phyloP scores from a whole-genome alignment of 257 asterid genomes.

The Jacaranda mimosifolia region DNA sequence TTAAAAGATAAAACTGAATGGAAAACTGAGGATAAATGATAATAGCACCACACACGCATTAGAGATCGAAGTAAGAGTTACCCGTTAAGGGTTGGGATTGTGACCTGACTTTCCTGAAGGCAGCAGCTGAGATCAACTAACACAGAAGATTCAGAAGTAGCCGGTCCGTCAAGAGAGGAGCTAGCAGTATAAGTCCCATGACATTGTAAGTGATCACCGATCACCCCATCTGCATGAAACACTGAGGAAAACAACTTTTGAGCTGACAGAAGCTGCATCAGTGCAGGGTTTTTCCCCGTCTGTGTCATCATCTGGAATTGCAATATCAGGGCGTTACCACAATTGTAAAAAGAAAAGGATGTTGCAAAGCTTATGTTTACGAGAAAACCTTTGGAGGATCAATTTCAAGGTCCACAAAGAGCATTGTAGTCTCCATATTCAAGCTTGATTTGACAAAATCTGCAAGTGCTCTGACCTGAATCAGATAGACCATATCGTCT shows the following conservation, averaged over 20 bases:
- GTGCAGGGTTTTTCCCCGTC: constrained; percentile 47
- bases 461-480: constrained; percentile 56
- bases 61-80: constrained; percentile 43
- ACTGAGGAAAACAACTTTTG: constrained; percentile 64
- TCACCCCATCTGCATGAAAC: constrained; percentile 46
- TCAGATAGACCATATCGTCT: constrained; percentile 85
- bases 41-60: neutral
- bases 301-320: constrained; percentile 55
- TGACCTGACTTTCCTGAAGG: constrained; percentile 71
- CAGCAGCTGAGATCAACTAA: constrained; percentile 77
- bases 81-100: constrained; percentile 91
- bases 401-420: constrained; percentile 69
- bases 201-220: constrained; percentile 44
- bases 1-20: neutral
- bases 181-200: constrained; percentile 28
- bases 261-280: constrained; percentile 62
- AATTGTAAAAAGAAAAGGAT: neutral
- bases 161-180: constrained; percentile 38
- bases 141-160: constrained; percentile 48
- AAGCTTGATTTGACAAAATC: constrained; percentile 60
- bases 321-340: constrained; percentile 14
- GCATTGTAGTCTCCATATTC: constrained; percentile 44
- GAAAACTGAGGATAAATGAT: neutral
- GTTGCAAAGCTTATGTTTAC: neutral
- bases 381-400: constrained; percentile 79